These are phyloP conservation scores for Phytophthora boehmeriae DNA, from an alignment of 352 stramenopile genomes.

Conservation along the genomic window DNA sequence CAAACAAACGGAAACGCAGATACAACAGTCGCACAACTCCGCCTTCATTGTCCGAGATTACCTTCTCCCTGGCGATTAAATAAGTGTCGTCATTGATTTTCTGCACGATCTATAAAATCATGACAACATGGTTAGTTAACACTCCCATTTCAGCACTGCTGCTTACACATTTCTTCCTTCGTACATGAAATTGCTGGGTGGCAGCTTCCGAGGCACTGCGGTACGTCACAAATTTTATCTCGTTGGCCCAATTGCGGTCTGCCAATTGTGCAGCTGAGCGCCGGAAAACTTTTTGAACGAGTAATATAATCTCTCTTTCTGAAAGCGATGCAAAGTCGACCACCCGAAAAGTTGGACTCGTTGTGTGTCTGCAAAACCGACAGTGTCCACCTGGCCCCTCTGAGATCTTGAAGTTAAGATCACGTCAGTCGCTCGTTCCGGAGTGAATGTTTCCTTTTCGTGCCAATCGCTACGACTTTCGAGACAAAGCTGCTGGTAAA, in stretches of 20 bases:
- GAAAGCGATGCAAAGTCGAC: conserved; percentile 46
- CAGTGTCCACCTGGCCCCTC: conserved; percentile 37
- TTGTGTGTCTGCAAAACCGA: conserved; percentile 35
- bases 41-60: conserved; percentile 34
- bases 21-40: conserved; percentile 43
- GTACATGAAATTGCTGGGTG: conserved; percentile 40
- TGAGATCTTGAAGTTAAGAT: conserved; percentile 52
- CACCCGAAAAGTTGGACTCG: conserved; percentile 54
- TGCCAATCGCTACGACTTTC: conserved; percentile 19
- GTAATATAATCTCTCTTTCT: conserved; percentile 46
- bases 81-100: conserved; percentile 67
- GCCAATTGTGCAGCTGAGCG: conserved; percentile 41
- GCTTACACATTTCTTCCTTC: conserved; percentile 5
- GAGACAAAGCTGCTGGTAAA: conserved; percentile 30
- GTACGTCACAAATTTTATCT: conserved; percentile 50
- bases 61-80: conserved; percentile 43
- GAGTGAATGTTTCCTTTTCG: conserved; percentile 19
- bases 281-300: conserved; percentile 56
- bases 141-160: not conserved
- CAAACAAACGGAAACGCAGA: conserved; percentile 51
- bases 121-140: not conserved
- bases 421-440: conserved; percentile 39
- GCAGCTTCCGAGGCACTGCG: conserved; percentile 38
- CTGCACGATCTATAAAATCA: conserved; percentile 40
- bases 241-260: conserved; percentile 51